Evolutionary conservation across 495 filamentous ascomycete species (phyloP), one percentile per base, ranked within the genome.

Genomic region (Rhizodiscina lignyota): DNA sequence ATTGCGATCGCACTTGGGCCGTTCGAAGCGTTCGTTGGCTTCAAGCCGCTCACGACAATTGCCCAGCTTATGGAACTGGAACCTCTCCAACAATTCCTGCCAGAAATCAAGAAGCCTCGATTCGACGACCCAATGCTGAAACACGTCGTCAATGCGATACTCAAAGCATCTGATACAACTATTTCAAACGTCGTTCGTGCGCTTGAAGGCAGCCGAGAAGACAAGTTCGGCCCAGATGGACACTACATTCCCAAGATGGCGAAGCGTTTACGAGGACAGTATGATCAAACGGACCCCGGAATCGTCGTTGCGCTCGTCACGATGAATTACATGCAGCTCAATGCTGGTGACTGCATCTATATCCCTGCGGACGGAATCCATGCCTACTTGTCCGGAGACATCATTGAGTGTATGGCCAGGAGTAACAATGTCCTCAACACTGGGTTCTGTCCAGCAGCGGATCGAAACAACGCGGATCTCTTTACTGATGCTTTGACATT

Each of bases 331-430:
- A 49, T 89, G 22, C 62, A 64, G 4, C 63, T 85, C 8, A 45
- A 63, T 3, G 61, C 72, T 2, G 77, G 79, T 11, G 70, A 84
- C 27, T 66, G 74, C 2, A 64, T 87, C 30, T 81, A 67, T 48
- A 76, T 87, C 18, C 81, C 80, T 1, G 77, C 76, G 11, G 77
- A 86, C 42, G 78, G 75, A 13, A 79, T 84, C 35, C 78, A 86
- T 45, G 79, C 79, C 1, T 85, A 84, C 49, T 53, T 86, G 2
- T 66, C 67, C 30, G 83, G 83, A 0, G 76, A 84, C 52, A 82
- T 86, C 32, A 70, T 89, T 37, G 79, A 86, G 51, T 84, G 81
- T 58, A 86, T 89, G 80, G 80, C 79, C 2, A 71, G 81, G 16
- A 77, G 68, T 21, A 77, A 86, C 55, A 83, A 86, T 36, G 79